A percentile compares a stretch with the other conserved stretches of the same genome.
Conservation (phyloP, 2,329 filamentous ascomycete species). For the Paraphoma sp. region DNA sequence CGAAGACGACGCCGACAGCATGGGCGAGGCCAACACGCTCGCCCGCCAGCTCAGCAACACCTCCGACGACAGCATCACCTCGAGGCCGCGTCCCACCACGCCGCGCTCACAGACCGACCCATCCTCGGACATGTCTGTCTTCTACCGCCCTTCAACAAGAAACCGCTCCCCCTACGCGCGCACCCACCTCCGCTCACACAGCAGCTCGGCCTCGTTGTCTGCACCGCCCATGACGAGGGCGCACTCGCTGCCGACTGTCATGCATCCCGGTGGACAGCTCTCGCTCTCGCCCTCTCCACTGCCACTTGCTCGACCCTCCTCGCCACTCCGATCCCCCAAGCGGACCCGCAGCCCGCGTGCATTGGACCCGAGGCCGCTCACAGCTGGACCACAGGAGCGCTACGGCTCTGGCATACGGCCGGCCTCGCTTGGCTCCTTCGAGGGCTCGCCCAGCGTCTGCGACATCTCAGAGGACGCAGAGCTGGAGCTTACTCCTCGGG, state of each 20-base stretch:
- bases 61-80: conserved; percentile 26
- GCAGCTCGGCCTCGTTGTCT: conserved; percentile 47
- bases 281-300: conserved; percentile 40
- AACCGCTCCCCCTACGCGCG: conserved; percentile 57
- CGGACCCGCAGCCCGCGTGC: conserved; percentile 48
- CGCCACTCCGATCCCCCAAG: conserved; percentile 52
- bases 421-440: conserved; percentile 31
- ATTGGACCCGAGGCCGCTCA: conserved; percentile 23
- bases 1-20: conserved; percentile 17
- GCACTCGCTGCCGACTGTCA: conserved; percentile 54
- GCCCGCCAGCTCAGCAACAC: conserved; percentile 33
- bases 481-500: conserved; percentile 53
- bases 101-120: conserved; percentile 50
- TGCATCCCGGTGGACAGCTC: conserved; percentile 41
- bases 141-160: conserved; percentile 44
- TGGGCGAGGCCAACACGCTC: conserved; percentile 30
- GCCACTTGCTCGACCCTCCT: conserved; percentile 42
- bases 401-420: conserved; percentile 36
- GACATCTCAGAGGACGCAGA: conserved; percentile 59
- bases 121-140: conserved; percentile 28
- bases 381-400: conserved; percentile 21
- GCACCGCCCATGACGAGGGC: conserved; percentile 57
- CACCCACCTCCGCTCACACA: conserved; percentile 55
- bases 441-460: conserved; percentile 46
- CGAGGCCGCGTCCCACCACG: conserved; percentile 38